Base-by-base conservation (phyloP, 1,284 basidiomycete species). In the Microstroma glucosiphilum region DNA sequence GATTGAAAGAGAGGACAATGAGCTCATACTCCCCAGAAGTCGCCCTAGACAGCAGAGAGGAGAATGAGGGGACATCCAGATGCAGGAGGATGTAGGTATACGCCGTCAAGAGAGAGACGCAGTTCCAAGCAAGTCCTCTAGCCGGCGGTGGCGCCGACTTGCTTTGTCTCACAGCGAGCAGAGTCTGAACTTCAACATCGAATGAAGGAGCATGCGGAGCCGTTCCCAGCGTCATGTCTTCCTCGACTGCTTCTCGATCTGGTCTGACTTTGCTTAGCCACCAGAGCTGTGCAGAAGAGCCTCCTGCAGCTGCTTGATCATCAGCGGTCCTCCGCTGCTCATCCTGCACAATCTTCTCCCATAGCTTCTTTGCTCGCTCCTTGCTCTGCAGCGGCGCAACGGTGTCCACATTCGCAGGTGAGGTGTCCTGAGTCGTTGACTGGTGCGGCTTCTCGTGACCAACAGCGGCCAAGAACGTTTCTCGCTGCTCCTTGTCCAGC, bases 351-450 rank as follows among this genome's bases (percentile, higher is more conserved):
- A 48, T 48, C 46, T 23, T 48, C n/a, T 48, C 46, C 46, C 46
- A 48, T 7, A 48, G 46, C 46, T 48, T 48, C 46, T 48, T 48
- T n/a, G 46, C 46, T 48, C 46, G 46, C 17, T 48, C 46, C n/a
- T 23, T 48, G 46, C 46, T 37, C 30, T 37, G 30, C 30, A 37
- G 30, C 30, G 30, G 9, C 30, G 30, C 30, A 37, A 4, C 4
- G 30, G 9, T 9, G 30, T 37, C 30, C 30, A 9, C 30, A 37
- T 3, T 4, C 9, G 30, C 30, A 37, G 30, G 30, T 37, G 30
- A 37, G 3, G 30, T 37, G 30, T 4, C 30, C 30, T 37, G 3
- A 9, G 4, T 37, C 30, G 30, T 9, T 37, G 30, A 9, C 30
- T 37, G 3, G 4, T 3, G 30, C 9, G 30, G 30, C 30, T 4